phyloP scores from a whole-genome alignment of 306 rosid genomes.

The cucumber (Cucumis sativus) region DNA sequence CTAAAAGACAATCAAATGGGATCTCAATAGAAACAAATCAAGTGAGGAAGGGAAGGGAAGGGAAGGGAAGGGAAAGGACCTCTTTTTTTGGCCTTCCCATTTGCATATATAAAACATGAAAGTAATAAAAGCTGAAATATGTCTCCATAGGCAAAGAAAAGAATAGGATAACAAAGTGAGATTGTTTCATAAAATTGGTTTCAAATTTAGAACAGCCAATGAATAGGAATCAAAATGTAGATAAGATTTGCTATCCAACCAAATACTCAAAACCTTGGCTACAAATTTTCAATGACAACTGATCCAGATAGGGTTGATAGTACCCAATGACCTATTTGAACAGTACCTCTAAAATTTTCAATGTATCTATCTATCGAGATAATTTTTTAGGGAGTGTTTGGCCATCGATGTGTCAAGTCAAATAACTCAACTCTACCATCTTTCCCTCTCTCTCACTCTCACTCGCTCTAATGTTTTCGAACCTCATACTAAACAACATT shows the following conservation, averaged over 20 bases:
- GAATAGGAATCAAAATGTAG: not conserved
- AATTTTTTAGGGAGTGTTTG: too few species aligned
- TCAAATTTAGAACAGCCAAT: constrained; percentile 3
- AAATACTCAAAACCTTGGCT: not conserved
- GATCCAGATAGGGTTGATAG: not conserved
- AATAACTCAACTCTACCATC: too few species aligned
- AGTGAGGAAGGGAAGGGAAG: not conserved
- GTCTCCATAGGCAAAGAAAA: not conserved
- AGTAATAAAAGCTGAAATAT: not conserved
- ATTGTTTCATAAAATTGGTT: not conserved
- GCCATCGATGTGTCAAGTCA: too few species aligned
- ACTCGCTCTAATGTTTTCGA: too few species aligned
- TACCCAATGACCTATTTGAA: not conserved
- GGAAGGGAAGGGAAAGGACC: not conserved
- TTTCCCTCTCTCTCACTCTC: too few species aligned
- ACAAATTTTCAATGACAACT: constrained; percentile 2
- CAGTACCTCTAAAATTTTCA: not conserved
- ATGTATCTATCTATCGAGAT: not conserved
- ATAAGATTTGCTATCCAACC: constrained; percentile 7
- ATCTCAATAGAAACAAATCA: not conserved
- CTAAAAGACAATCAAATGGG: not conserved
- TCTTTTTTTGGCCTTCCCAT: not conserved
- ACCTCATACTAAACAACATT: too few species aligned
- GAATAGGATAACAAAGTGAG: not conserved
- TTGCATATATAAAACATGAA: not conserved